phyloP scores from a whole-genome alignment of 2,329 filamentous ascomycete genomes.

The Amauroascus verrucosus region DNA sequence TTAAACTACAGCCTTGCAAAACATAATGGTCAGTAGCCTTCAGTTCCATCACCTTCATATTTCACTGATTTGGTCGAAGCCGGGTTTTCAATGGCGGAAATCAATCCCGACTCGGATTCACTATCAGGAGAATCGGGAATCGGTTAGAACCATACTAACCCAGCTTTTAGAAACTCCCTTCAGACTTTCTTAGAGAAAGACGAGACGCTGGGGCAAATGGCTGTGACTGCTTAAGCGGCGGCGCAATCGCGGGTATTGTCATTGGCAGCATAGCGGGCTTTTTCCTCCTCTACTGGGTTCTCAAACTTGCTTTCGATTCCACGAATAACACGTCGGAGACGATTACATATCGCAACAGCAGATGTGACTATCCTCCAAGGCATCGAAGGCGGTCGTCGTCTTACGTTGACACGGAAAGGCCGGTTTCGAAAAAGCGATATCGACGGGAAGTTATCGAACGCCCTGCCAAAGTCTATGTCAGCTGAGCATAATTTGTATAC shows the following conservation, averaged over 20 bases:
- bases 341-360: slow-evolving; percentile 19
- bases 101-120: neutral
- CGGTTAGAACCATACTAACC: neutral
- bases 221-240: slow-evolving; percentile 26
- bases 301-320: slow-evolving; percentile 21
- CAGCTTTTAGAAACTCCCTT: slow-evolving; percentile 14
- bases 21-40: neutral
- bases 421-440: slow-evolving; percentile 20
- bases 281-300: slow-evolving; percentile 30
- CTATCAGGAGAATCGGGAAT: neutral
- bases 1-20: neutral
- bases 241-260: slow-evolving; percentile 33
- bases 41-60: neutral
- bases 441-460: slow-evolving; percentile 24
- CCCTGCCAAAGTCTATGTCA: slow-evolving; percentile 31
- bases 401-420: slow-evolving; percentile 24
- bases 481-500: neutral
- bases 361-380: slow-evolving; percentile 17
- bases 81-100: neutral
- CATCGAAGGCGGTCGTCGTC: slow-evolving; percentile 21
- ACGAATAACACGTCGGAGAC: slow-evolving; percentile 17
- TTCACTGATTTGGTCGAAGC: neutral
- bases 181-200: slow-evolving; percentile 18
- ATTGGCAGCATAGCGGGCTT: slow-evolving; percentile 32
- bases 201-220: slow-evolving; percentile 12